Conservation (phyloP, 495 filamentous ascomycete genomes). For the Trichoderma reesei region DNA sequence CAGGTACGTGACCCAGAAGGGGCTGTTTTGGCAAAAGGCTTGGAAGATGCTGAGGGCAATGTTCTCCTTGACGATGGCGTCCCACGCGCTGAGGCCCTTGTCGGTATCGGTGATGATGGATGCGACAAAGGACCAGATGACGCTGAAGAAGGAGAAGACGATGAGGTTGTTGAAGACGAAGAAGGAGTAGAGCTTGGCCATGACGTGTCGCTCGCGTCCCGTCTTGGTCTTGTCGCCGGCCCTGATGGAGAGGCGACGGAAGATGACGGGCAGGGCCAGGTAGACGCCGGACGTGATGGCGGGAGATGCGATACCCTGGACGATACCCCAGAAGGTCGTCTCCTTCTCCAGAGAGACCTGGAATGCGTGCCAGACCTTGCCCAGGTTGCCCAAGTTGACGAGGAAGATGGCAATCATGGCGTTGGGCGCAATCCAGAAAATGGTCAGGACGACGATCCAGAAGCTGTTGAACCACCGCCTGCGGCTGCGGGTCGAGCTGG, state of each 20-base stretch:
- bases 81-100: conserved; percentile 48
- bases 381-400: conserved; percentile 71
- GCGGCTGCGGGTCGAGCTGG: conserved; percentile 53
- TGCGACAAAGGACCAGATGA: conserved; percentile 61
- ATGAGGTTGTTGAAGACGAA: conserved; percentile 97
- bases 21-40: conserved; percentile 65
- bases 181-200: conserved; percentile 85
- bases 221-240: conserved; percentile 87
- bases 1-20: conserved; percentile 91
- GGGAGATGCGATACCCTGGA: conserved; percentile 91
- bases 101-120: conserved; percentile 47
- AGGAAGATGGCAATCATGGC: conserved; percentile 90
- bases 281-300: conserved; percentile 85
- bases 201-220: conserved; percentile 84
- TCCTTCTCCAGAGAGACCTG: conserved; percentile 49
- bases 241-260: conserved; percentile 67
- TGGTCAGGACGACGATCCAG: conserved; percentile 71
- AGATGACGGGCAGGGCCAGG: conserved; percentile 78
- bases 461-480: conserved; percentile 68
- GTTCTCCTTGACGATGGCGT: conserved; percentile 52
- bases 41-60: conserved; percentile 53
- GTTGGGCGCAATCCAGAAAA: conserved; percentile 92
- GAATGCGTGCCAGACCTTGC: conserved; percentile 71
- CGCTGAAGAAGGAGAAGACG: conserved; percentile 82
- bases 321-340: conserved; percentile 63